Base-by-base conservation (phyloP, 1,139 yeast species). In the Keqinozyma sinolaborantium region DNA sequence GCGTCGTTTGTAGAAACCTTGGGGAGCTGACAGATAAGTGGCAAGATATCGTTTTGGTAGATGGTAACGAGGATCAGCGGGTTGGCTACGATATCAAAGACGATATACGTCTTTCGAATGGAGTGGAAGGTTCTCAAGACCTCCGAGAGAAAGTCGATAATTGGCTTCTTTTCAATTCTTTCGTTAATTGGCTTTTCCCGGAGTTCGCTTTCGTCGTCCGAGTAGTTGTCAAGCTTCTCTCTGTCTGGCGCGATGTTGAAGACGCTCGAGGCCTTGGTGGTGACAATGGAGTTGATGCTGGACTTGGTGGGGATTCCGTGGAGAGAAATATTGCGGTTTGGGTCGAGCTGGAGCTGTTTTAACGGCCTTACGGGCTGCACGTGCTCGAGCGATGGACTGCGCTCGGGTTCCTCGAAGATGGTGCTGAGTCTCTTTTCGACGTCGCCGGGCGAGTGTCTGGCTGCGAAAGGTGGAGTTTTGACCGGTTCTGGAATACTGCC, bases 251-350 rank as follows among this genome's bases (percentile, higher is more conserved):
- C 21, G 10, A 18, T 18, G 10, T 18, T 7, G 9, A 7, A 7
- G 21, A 18, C 10, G 21, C 9, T 18, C 10, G 7, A 10, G 21
- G 21, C 21, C 21, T 27, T 12, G 30, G 36, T 26, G 23, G 35
- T 30, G 14, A 31, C 23, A 12, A 31, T 25, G 13, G 34, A 25
- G 20, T 31, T 34, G 31, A 39, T 30, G 28, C 28, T 30, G n/a
- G 52, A 48, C 4, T 41, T 29, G 20, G 35, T 34, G 1, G 52
- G 51, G 11, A 47, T 12, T 6, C 56, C 54, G 34, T 48, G 54
- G 7, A 50, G 34, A 1, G 53, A 48, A 30, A 36, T n/a, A n/a
- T n/a, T 39, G 27, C 34, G 34, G 3, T 16, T 21, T 9, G 23
- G 25, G 30, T n/a, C 12, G 20, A 13, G 27, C n/a, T n/a, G n/a